Base-by-base conservation (phyloP, 495 filamentous ascomycete genomes). In the Neurospora tetraspora region DNA sequence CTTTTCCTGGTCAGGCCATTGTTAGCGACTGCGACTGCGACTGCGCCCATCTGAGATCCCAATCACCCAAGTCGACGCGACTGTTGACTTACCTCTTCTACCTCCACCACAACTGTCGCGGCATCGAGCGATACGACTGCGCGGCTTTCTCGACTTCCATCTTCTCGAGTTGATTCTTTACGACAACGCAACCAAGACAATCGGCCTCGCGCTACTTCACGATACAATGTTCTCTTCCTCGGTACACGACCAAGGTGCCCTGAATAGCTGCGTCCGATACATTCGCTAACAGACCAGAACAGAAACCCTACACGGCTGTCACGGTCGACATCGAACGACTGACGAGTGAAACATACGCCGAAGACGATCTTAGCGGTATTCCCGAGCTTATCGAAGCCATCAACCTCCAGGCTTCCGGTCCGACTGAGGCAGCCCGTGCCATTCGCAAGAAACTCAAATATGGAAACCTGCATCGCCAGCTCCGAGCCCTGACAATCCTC, bases 381-480 rank as follows among this genome's bases (percentile, higher is more conserved):
- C 91, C 94, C 59, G 95, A 98, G 78, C 88, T 99, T 34, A 91
- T 98, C 74, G 96, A 99, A 81, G 93, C 94, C 69, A 90, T 99
- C 75, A 91, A 92, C 73, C 90, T 99, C 69, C 96, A 98, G 81
- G 87, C 87, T 68, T 91, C 91, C 23, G 96, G 96, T 3, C 94
- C 96, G 1, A 88, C 89, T 8, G 96, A 99, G 83, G 94, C 94
- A 69, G 92, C 94, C 74, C 89, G 96, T 79, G 95, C 96, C 27
- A 88, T 98, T 76, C 89, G 96, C 68, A 99, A 98, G 89, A 98
- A 99, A 85, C 88, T 99, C 88, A 98, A 98, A 82, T 99, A 99
- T 80, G 96, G 96, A 71, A 97, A 88, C 75, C 84, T 95, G 23
- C 94, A 98, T 79, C 90, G 93, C 20, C 96, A 98, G 80, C 86